These are phyloP conservation scores for Leavenworthia alabamica DNA, from an alignment of 345 rosid genomes.

Conservation along the genomic window DNA sequence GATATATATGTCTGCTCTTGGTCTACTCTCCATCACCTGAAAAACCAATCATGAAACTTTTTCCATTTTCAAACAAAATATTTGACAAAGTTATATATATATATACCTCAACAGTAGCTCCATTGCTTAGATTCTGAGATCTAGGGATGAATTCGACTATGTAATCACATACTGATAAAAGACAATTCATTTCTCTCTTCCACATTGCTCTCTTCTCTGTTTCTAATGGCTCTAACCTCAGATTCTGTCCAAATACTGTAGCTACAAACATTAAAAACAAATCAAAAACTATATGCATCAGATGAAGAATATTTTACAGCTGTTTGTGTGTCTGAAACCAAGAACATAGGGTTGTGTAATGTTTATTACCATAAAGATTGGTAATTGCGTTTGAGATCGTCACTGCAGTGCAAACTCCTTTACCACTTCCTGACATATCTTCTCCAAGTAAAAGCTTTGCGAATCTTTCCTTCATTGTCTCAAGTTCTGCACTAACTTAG, in stretches of 20 bases:
- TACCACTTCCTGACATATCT: conserved; percentile 96
- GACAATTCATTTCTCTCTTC: conserved; percentile 90
- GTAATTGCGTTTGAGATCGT: conserved; percentile 90
- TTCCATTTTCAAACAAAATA: conserved; percentile 6
- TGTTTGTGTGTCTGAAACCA: neutral
- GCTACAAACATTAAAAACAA: conserved; percentile 43
- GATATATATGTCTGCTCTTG: conserved; percentile 71
- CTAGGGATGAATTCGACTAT: conserved; percentile 61
- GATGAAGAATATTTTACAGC: neutral
- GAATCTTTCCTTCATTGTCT: conserved; percentile 85
- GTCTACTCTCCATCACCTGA: conserved; percentile 75
- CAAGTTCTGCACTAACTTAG: conserved; percentile 44
- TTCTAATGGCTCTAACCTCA: conserved; percentile 75
- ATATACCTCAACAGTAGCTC: conserved; percentile 62
- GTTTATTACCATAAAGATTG: conserved; percentile 75
- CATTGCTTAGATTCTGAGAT: conserved; percentile 50
- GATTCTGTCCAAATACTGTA: conserved; percentile 80
- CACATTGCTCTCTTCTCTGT: conserved; percentile 74
- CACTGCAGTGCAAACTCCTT: conserved; percentile 86
- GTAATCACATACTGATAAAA: conserved; percentile 77
- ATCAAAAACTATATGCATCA: neutral
- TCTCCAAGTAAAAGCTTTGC: conserved; percentile 88
- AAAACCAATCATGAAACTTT: neutral
- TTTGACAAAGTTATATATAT: conserved; percentile 29
- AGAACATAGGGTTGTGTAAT: neutral